A percentile compares a stretch with the other conserved stretches of the same genome.
phyloP scores from a whole-genome alignment of 2,329 filamentous ascomycete species.

The Orbilia javanica region DNA sequence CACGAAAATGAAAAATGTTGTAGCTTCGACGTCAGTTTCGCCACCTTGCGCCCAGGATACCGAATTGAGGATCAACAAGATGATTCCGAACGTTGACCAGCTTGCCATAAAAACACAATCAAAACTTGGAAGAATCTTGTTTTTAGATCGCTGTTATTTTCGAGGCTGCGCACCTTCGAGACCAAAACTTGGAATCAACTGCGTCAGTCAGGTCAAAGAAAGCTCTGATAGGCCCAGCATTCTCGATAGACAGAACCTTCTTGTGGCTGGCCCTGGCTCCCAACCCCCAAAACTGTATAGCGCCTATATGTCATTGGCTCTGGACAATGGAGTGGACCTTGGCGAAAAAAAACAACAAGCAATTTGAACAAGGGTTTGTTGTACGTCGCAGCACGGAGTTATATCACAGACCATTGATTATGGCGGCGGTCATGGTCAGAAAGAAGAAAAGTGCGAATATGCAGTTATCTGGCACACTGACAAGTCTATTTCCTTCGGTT shows the following conservation, averaged over 20 bases:
- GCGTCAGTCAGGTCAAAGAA: slow-evolving; percentile 7
- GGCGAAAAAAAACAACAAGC: slow-evolving; percentile 35
- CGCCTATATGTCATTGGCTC: slow-evolving; percentile 28
- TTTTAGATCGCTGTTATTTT: slow-evolving; percentile 11
- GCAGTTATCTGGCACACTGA: slow-evolving; percentile 14
- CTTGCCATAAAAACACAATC: slow-evolving; percentile 12
- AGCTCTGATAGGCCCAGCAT: slow-evolving; percentile 37
- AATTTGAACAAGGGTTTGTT: slow-evolving; percentile 35
- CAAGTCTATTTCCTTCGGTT: slow-evolving; percentile 3
- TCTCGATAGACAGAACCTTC: slow-evolving; percentile 6
- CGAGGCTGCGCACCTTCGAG: slow-evolving; percentile 38
- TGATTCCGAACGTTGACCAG: background rate
- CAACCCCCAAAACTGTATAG: slow-evolving; percentile 16
- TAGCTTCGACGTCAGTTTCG: slow-evolving; percentile 22
- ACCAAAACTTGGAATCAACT: slow-evolving; percentile 40
- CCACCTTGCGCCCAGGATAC: background rate
- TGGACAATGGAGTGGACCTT: background rate
- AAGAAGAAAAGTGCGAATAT: slow-evolving; percentile 51
- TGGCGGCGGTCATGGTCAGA: background rate
- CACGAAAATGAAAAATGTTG: slow-evolving; percentile 35
- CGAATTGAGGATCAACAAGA: background rate
- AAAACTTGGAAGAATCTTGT: slow-evolving; percentile 37
- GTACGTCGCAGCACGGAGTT: slow-evolving; percentile 39
- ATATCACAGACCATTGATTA: slow-evolving; percentile 20
- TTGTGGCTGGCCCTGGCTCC: slow-evolving; percentile 41